Evolutionary conservation across 192 early-diverging fungal species (phyloP), one percentile per base, ranked within the genome.

Genomic region (Podila verticillata): DNA sequence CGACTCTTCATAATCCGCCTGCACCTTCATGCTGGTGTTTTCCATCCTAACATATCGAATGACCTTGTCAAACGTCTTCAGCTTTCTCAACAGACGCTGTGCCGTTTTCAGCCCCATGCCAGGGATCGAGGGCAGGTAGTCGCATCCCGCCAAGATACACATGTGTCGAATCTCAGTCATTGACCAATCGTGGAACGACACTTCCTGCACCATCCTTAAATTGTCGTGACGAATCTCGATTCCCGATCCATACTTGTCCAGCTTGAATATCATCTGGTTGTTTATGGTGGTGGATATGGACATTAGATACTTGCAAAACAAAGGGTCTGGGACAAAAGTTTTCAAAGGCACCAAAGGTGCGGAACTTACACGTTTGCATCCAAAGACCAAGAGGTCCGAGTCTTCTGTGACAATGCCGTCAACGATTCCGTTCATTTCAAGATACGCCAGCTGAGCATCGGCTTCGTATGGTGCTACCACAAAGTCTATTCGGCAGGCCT

Each of bases 71-170:
- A 63, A 63, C 13, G 78, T 81, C 31, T 85, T 86, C 61, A 86
- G 85, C 8, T 70, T 75, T 3, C 85, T 78, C 63, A 93, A 65
- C 29, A 89, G 65, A 9, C 82, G 73, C 28, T 91, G 82, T 0
- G 97, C 96, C 48, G 85, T 95, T 72, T 93, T 95, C 24, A 99
- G 75, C 1, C 97, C 98, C 48, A 99, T 89, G 3, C 96, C 94
- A 3, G 91, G 88, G 12, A 96, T 83, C 0, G 92, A 95, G 0
- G 92, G 89, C 20, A 96, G 75, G 70, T 99, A 99, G 68, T 99
- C 98, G 75, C 98, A 99, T n/a, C 98, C 98, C 0, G 94, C 91
- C n/a, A 99, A 63, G 35, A 99, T 99, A 70, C 96, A 96, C 94
- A 97, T 93, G 13, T 95, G 90, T 12, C 95, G 91, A 63, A 99